A percentile compares a stretch with the other conserved stretches of the same genome.
These are phyloP conservation scores for Colletotrichum incanum DNA, from an alignment of 2,329 filamentous ascomycete species.

Conservation along the genomic window DNA sequence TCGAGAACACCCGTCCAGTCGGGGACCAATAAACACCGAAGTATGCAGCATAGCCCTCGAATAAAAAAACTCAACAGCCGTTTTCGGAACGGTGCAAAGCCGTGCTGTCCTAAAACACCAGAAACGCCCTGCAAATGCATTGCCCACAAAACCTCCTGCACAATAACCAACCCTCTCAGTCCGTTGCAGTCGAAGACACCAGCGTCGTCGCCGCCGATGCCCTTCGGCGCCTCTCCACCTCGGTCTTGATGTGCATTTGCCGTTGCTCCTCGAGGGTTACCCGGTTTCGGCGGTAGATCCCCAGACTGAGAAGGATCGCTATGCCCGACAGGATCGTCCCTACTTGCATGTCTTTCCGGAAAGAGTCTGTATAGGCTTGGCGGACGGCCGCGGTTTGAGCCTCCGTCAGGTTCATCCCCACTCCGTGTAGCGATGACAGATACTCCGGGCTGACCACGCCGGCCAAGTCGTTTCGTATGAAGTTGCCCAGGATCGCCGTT, in stretches of 20 bases:
- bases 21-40: not conserved
- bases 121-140: not conserved
- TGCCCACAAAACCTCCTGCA: not conserved
- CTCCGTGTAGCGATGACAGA: constrained; percentile 48
- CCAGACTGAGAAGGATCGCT: constrained; percentile 58
- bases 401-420: constrained; percentile 46
- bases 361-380: constrained; percentile 60
- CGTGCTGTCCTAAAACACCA: not conserved
- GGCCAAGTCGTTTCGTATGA: constrained; percentile 50
- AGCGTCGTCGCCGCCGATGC: constrained; percentile 37
- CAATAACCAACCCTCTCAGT: constrained; percentile 4
- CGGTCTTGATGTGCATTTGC: constrained; percentile 27
- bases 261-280: constrained; percentile 49
- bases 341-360: constrained; percentile 64
- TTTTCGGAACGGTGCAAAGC: not conserved
- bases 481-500: constrained; percentile 60
- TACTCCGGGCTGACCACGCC: constrained; percentile 50
- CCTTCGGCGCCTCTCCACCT: constrained; percentile 34
- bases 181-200: constrained; percentile 29
- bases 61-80: not conserved
- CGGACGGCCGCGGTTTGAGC: constrained; percentile 53
- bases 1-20: too few relatives aligned
- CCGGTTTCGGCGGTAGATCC: constrained; percentile 56
- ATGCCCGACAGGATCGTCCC: constrained; percentile 58
- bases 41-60: not conserved